Evolutionary conservation across 108 stramenopile genomes (phyloP).

Genomic region (Cyclotella cryptica): DNA sequence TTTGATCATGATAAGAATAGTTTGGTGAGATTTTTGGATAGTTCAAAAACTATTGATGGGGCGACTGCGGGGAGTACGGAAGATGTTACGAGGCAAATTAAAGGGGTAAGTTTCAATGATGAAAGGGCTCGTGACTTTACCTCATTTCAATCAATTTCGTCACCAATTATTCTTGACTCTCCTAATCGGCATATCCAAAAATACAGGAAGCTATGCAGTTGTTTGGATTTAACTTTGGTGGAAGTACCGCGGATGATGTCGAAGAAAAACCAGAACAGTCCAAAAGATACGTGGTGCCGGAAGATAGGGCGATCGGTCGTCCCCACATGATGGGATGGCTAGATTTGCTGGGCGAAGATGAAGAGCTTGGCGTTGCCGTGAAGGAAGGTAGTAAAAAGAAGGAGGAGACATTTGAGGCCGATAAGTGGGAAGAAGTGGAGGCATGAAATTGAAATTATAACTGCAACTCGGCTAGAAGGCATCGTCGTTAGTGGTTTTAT

Average conservation of each 20-base stretch:
- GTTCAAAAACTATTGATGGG: slow-evolving; percentile 46
- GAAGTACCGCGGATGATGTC: slow-evolving; percentile 11
- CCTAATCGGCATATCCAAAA: background rate
- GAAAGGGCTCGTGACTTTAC: background rate
- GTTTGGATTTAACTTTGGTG: slow-evolving; percentile 54
- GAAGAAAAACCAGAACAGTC: slow-evolving; percentile 22
- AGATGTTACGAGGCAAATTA: slow-evolving; percentile 45
- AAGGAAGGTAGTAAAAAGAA: slow-evolving; percentile 11
- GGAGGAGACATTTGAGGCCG: slow-evolving; percentile 48
- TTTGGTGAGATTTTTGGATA: slow-evolving; percentile 82
- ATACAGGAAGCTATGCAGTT: slow-evolving; percentile 49
- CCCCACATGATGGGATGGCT: slow-evolving; percentile 87
- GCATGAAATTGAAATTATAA: background rate
- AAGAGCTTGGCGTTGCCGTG: slow-evolving; percentile 33
- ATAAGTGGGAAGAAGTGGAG: slow-evolving; percentile 52
- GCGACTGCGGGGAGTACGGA: slow-evolving; percentile 45
- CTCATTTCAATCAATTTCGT: background rate
- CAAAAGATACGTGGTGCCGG: slow-evolving; percentile 65
- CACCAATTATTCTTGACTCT: background rate
- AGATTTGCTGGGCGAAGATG: slow-evolving; percentile 61
- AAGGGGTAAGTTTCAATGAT: slow-evolving; percentile 27
- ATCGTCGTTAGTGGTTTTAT: too few species aligned
- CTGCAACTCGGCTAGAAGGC: too few species aligned
- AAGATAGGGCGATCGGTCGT: slow-evolving; percentile 73
- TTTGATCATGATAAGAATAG: slow-evolving; percentile 75